Evolutionary conservation across 1,139 yeast genomes (phyloP).

Genomic region (Debaryomycetaceae sp.): DNA sequence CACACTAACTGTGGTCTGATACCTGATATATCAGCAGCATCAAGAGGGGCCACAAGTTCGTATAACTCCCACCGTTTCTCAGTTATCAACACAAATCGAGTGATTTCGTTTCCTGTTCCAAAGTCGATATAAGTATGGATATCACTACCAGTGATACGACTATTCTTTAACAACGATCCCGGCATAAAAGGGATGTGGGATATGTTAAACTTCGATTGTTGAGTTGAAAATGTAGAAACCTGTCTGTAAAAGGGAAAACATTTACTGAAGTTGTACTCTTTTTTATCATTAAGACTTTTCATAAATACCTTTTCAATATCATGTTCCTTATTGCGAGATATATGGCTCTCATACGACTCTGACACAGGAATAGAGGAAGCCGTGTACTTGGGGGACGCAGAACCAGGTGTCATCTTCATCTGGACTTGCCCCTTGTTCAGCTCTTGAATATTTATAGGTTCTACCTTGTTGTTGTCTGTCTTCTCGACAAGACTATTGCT

Average conservation of each 20-base stretch:
- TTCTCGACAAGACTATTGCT: neutral
- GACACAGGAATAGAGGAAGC: neutral
- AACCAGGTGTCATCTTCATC: neutral
- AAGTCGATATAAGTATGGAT: slow-evolving; percentile 47
- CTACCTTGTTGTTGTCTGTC: neutral
- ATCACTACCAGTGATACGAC: slow-evolving; percentile 53
- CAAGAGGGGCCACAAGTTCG: slow-evolving; percentile 29
- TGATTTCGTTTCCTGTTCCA: slow-evolving; percentile 43
- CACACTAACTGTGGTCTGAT: slow-evolving; percentile 56
- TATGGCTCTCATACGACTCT: neutral
- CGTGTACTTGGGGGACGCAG: neutral
- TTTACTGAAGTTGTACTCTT: slow-evolving; percentile 66
- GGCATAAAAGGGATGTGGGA: slow-evolving; percentile 36
- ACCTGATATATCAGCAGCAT: slow-evolving; percentile 10
- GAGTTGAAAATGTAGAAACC: slow-evolving; percentile 61
- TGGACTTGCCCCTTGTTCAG: neutral
- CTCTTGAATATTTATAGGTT: slow-evolving; percentile 1
- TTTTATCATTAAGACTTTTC: slow-evolving; percentile 34
- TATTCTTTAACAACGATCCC: slow-evolving; percentile 39
- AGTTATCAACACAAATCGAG: slow-evolving; percentile 60
- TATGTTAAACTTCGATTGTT: slow-evolving; percentile 48
- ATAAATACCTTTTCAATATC: slow-evolving; percentile 21
- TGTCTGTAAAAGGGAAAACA: slow-evolving; percentile 84
- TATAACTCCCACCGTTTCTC: slow-evolving; percentile 75
- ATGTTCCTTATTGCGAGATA: slow-evolving; percentile 1